A percentile compares a stretch with the other conserved stretches of the same genome.
Evolutionary conservation across 768 basidiomycete genomes (phyloP).

Genomic region (Mycena alexandri): DNA sequence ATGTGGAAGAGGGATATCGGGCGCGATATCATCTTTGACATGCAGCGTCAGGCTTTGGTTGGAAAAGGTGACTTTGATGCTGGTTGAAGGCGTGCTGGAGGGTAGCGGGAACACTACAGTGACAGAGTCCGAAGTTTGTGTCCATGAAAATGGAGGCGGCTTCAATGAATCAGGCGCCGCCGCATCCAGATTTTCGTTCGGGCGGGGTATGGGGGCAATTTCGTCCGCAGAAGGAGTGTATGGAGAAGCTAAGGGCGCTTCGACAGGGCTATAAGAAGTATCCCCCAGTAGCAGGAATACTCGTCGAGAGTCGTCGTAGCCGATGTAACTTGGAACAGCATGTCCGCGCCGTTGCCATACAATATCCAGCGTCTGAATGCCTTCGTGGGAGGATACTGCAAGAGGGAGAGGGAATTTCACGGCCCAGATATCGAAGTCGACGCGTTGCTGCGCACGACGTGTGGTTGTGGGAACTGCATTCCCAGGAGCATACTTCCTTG

Average conservation of each 20-base stretch:
- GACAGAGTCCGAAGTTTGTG: conserved; percentile 85
- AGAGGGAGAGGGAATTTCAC: conserved; percentile 63
- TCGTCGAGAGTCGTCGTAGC: conserved; percentile 59
- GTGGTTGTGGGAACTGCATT: conserved; percentile 28
- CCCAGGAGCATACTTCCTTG: conserved; percentile 57
- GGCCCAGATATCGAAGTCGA: conserved; percentile 77
- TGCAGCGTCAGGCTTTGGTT: conserved; percentile 74
- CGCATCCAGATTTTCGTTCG: conserved; percentile 67
- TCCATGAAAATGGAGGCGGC: conserved; percentile 93
- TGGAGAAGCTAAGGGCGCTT: conserved; percentile 44
- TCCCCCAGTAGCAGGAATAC: conserved; percentile 72
- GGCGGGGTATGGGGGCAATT: conserved; percentile 75
- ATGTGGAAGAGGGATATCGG: conserved; percentile 60
- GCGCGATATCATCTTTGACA: conserved; percentile 56
- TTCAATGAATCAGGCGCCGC: conserved; percentile 52
- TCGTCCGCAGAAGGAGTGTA: conserved; percentile 77
- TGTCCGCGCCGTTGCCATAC: conserved; percentile 79
- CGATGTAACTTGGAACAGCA: conserved; percentile 74
- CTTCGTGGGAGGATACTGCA: conserved; percentile 45
- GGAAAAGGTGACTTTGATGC: conserved; percentile 78
- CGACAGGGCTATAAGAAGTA: conserved; percentile 63
- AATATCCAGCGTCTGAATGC: conserved; percentile 59
- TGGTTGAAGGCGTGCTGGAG: conserved; percentile 68
- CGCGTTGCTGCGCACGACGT: conserved; percentile 34
- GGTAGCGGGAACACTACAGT: conserved; percentile 90